These are phyloP conservation scores for Pseudopyrenochaeta lycopersici DNA, from an alignment of 2,329 filamentous ascomycete genomes.

Conservation along the genomic window DNA sequence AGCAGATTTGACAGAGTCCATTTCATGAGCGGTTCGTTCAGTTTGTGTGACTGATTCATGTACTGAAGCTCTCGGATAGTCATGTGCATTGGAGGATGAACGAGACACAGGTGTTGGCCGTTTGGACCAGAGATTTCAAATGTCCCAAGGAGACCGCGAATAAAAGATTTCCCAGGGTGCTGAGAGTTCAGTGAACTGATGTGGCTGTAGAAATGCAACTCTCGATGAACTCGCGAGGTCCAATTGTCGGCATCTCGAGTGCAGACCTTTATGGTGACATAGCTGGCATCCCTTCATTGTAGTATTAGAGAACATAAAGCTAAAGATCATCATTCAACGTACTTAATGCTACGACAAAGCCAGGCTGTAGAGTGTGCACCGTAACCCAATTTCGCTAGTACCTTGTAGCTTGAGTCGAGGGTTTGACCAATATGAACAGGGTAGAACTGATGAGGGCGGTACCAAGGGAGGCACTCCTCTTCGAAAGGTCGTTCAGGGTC, in stretches of 20 bases:
- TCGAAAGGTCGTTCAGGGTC: no score
- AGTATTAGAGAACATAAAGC: no score
- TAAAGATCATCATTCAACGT: no score
- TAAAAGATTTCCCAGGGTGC: slow-evolving; percentile 30
- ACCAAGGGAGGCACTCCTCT: no score
- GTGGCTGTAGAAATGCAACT: slow-evolving; percentile 35
- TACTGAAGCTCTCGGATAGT: slow-evolving; percentile 38
- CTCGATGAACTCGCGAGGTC: slow-evolving; percentile 24
- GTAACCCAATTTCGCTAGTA: no score
- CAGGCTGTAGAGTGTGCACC: no score
- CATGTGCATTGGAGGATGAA: slow-evolving; percentile 39
- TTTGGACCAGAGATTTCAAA: slow-evolving; percentile 32
- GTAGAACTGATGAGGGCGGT: no score
- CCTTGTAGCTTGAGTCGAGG: no score
- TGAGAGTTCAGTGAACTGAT: slow-evolving; percentile 33
- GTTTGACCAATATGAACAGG: no score
- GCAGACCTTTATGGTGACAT: slow-evolving; percentile 30
- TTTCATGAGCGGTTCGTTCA: slow-evolving; percentile 26
- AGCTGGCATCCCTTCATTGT: no score
- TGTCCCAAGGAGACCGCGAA: slow-evolving; percentile 25
- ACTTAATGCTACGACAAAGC: no score
- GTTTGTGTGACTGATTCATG: slow-evolving; percentile 22
- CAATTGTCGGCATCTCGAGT: slow-evolving; percentile 24
- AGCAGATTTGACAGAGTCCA: slow-evolving; percentile 47
- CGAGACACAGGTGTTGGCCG: slow-evolving; percentile 33